Evolutionary conservation across 176 grass and related monocot species (phyloP).

Genomic region (Themeda triandra): DNA sequence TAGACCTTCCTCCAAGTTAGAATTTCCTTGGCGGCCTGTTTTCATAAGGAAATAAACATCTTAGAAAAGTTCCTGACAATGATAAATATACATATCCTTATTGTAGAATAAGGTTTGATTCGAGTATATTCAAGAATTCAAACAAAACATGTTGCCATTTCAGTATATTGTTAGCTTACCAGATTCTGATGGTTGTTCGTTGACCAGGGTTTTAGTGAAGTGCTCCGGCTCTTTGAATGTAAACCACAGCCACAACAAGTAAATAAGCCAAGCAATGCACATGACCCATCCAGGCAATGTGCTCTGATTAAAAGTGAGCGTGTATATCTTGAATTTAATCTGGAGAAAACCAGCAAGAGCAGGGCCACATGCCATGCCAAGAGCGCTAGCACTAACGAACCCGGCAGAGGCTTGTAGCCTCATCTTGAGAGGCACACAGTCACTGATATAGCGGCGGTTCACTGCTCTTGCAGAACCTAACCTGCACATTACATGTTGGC

Average conservation of each 20-base stretch:
- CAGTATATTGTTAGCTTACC: conserved; percentile 37
- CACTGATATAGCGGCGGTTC: conserved; percentile 90
- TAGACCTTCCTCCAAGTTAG: conserved; percentile 76
- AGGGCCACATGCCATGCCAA: conserved; percentile 98
- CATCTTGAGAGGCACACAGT: conserved; percentile 83
- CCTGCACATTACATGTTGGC: conserved; percentile 45
- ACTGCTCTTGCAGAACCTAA: conserved; percentile 96
- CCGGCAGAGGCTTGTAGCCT: conserved; percentile 91
- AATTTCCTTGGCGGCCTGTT: conserved; percentile 49
- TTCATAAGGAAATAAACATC: conserved; percentile 12
- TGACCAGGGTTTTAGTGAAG: conserved; percentile 23
- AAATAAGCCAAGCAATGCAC: conserved; percentile 82
- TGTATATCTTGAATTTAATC: conserved; percentile 74
- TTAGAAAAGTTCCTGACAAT: neutral
- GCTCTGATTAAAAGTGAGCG: conserved; percentile 71
- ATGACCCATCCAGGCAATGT: conserved; percentile 98
- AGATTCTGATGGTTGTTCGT: conserved; percentile 39
- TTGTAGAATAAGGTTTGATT: conserved; percentile 1
- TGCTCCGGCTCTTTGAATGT: conserved; percentile 80
- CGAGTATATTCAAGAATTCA: neutral
- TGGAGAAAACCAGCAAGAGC: conserved; percentile 91
- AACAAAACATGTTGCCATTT: neutral
- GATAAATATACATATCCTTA: conserved; percentile 10
- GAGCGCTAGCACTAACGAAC: conserved; percentile 92
- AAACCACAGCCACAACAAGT: conserved; percentile 81